Conservation (phyloP, 1,139 yeast genomes). For the Sugiyamaella neomexicana region DNA sequence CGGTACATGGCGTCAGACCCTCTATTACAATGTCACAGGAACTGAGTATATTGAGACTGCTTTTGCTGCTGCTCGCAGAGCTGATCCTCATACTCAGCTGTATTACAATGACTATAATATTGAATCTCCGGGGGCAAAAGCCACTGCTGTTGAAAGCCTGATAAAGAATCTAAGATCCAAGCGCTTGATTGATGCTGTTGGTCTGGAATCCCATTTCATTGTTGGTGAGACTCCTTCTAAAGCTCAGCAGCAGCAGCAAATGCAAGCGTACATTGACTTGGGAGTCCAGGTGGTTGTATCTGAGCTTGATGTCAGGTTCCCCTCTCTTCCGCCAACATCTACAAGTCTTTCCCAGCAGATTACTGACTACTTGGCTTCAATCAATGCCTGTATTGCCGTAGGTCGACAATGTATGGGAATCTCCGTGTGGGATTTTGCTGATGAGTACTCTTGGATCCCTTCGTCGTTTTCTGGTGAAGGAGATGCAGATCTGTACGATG, state of each 20-base stretch:
- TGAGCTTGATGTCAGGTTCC: conserved; percentile 17
- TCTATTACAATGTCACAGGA: conserved; percentile 21
- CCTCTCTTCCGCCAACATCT: conserved; percentile 10
- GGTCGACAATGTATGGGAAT: conserved; percentile 16
- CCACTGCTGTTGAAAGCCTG: conserved; percentile 18
- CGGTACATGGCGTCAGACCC: conserved; percentile 19
- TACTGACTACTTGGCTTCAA: conserved; percentile 7
- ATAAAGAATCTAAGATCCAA: conserved; percentile 13
- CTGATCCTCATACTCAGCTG: conserved; percentile 21
- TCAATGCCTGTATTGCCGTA: conserved; percentile 16
- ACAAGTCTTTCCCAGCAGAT: conserved; percentile 13
- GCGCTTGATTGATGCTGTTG: conserved; percentile 19
- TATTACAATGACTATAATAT: conserved; percentile 22
- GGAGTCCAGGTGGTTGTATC: conserved; percentile 14
- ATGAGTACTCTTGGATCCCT: conserved; percentile 18
- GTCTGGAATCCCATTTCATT: conserved; percentile 19
- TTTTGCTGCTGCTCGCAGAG: conserved; percentile 20
- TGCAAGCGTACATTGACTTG: conserved; percentile 15
- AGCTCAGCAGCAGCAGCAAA: conserved; percentile 10
- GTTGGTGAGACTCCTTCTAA: conserved; percentile 17
- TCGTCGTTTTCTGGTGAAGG: conserved; percentile 19
- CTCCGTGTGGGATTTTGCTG: conserved; percentile 20
- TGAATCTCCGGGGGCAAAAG: conserved; percentile 19
- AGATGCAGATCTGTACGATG: conserved; percentile 16
- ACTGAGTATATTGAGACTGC: conserved; percentile 21